These are phyloP conservation scores for Neopestalotiopsis sp. DNA, from an alignment of 2,329 filamentous ascomycete species.

Conservation along the genomic window DNA sequence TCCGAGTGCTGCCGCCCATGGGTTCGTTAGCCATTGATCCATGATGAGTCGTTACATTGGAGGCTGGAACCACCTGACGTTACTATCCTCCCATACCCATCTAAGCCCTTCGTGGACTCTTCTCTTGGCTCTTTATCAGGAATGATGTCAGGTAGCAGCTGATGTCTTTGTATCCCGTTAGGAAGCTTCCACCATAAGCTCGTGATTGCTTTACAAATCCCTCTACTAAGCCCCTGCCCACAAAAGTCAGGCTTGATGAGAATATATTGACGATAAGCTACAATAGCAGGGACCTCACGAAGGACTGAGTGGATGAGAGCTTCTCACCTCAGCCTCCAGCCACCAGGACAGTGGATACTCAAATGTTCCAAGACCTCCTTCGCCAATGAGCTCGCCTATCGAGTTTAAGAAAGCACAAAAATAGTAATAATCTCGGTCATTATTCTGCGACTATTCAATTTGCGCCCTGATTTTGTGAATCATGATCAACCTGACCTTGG, in stretches of 20 bases:
- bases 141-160: not conserved
- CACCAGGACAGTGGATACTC: not conserved
- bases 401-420: not conserved
- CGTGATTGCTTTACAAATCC: not conserved
- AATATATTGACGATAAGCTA: not conserved
- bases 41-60: rapidly evolving
- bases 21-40: rapidly evolving
- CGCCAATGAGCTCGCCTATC: not conserved
- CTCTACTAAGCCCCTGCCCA: not conserved
- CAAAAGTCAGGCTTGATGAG: not conserved
- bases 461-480: not conserved
- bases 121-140: not conserved
- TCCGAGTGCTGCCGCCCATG: not conserved
- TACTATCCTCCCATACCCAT: not conserved
- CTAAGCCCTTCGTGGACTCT: not conserved
- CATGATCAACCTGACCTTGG: not conserved
- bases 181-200: not conserved
- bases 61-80: not conserved
- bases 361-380: not conserved
- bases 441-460: not conserved
- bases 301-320: not conserved
- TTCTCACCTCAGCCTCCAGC: not conserved
- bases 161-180: not conserved
- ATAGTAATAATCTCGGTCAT: not conserved
- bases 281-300: not conserved